These are phyloP conservation scores for Tolypocladium paradoxum DNA, from an alignment of 2,329 filamentous ascomycete species.

Conservation along the genomic window DNA sequence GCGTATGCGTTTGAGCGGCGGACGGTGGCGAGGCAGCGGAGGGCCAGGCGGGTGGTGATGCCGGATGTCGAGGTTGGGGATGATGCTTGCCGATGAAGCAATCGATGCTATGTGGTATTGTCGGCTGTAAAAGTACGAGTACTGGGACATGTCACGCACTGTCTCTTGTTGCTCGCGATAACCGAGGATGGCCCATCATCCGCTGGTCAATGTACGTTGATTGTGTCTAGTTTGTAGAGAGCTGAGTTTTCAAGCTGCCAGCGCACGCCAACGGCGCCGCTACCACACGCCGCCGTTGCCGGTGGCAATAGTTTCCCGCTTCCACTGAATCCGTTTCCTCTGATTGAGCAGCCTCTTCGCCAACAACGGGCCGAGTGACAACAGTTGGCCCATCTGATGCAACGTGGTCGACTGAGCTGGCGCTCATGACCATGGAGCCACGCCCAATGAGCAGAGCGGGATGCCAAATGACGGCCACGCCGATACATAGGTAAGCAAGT, in stretches of 20 bases:
- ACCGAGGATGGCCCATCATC: neutral
- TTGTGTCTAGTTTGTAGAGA: too few species aligned
- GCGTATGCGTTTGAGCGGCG: slow-evolving; percentile 58
- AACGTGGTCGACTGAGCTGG: neutral
- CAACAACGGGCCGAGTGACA: neutral
- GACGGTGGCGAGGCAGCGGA: slow-evolving; percentile 14
- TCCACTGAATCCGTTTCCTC: too few species aligned
- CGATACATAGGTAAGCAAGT: neutral
- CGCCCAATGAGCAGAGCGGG: neutral
- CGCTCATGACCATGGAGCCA: neutral
- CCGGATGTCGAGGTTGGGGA: neutral
- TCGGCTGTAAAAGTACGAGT: too few species aligned
- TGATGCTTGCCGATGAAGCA: neutral
- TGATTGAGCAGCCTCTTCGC: too few species aligned
- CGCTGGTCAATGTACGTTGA: neutral
- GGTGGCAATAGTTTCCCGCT: too few species aligned
- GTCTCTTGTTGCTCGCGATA: neutral
- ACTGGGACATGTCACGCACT: too few species aligned
- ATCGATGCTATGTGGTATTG: neutral
- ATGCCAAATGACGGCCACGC: neutral
- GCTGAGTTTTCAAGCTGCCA: too few species aligned
- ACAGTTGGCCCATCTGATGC: neutral
- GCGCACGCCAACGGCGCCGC: too few species aligned
- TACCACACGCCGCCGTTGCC: too few species aligned
- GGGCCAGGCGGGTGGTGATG: slow-evolving; percentile 3